Base-by-base conservation (phyloP, 2,329 filamentous ascomycete genomes). In the Phoma sp. region DNA sequence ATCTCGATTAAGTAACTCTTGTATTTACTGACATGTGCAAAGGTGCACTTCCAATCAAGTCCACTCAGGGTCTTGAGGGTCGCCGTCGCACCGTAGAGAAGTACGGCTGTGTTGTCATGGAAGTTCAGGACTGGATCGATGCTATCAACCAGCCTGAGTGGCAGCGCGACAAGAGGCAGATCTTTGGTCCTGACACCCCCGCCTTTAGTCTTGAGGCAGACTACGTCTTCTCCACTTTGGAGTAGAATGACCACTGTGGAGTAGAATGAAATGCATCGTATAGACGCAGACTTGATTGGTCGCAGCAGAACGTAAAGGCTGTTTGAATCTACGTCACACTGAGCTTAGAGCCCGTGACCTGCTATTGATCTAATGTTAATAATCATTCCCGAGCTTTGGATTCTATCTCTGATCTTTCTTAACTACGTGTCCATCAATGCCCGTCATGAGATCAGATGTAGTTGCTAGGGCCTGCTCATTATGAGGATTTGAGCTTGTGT, bases 71-170 rank as follows among this genome's bases (percentile, higher is more conserved):
- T 13, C 77, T 89, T 4, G 80, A 83, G 57, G 75, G 63, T 30
- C 83, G 86, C 64, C 83, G 85, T 3, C 80, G 87, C 33, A 83
- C 83, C 7, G 88, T 91, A 24, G 82, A 85, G 51, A 73, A 93
- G 79, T 91, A 92, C 69, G 92, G 91, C 29, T 97, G 93, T 75
- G 70, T 96, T 24, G 93, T 96, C 43, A 83, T 97, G 75, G 93
- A 97, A 78, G 90, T 95, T 10, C 86, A 97, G 80, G 92, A 95
- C 73, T 97, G 87, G 85, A 96, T 97, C 69, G 93, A 96, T 71
- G 92, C 83, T 24, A 95, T 98, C 77, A 97, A 96, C 77, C 85
- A 96, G 65, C 93, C 93, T 0, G 85, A 91, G 75, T 97, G 93
- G 93, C 86, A 86, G 55, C 84, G 93, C 50, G 76, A 80, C 41